phyloP scores from a whole-genome alignment of 805 yeast species.

The Candida morakotiae region DNA sequence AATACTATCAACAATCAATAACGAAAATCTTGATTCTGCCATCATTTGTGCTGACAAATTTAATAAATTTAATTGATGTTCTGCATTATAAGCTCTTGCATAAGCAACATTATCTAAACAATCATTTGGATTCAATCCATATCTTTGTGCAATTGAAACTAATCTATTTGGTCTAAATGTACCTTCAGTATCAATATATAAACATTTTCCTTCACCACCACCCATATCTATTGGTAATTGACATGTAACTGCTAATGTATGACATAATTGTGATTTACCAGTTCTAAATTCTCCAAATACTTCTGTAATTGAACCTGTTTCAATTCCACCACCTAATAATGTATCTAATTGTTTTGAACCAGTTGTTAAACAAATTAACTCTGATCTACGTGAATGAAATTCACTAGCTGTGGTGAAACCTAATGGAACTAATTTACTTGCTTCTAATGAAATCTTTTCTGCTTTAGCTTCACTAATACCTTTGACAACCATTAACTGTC shows the following conservation, averaged over 20 bases:
- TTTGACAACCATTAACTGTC: constrained; percentile 69
- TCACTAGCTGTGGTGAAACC: constrained; percentile 98
- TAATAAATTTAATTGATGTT: constrained; percentile 84
- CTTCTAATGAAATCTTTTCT: constrained; percentile 75
- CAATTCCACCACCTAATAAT: constrained; percentile 92
- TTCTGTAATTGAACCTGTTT: constrained; percentile 95
- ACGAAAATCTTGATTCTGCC: constrained; percentile 88
- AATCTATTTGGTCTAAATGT: constrained; percentile 92
- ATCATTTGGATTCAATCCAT: constrained; percentile 87
- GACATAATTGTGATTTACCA: constrained; percentile 95
- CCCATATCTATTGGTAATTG: constrained; percentile 96
- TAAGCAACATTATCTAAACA: constrained; percentile 97
- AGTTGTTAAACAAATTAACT: constrained; percentile 87
- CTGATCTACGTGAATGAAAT: constrained; percentile 84
- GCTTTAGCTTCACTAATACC: constrained; percentile 97
- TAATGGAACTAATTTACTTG: constrained; percentile 84
- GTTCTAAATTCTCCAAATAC: constrained; percentile 97
- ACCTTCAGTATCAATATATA: constrained; percentile 95
- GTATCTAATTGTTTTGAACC: constrained; percentile 95
- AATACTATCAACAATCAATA: constrained; percentile 92
- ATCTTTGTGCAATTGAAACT: constrained; percentile 85
- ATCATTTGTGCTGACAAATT: constrained; percentile 93
- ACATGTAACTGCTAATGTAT: constrained; percentile 93
- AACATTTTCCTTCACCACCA: constrained; percentile 97
- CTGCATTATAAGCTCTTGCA: constrained; percentile 96